Evolutionary conservation across 768 basidiomycete genomes (phyloP), one percentile per base, ranked within the genome.

Genomic region (Psilocybe sp.): DNA sequence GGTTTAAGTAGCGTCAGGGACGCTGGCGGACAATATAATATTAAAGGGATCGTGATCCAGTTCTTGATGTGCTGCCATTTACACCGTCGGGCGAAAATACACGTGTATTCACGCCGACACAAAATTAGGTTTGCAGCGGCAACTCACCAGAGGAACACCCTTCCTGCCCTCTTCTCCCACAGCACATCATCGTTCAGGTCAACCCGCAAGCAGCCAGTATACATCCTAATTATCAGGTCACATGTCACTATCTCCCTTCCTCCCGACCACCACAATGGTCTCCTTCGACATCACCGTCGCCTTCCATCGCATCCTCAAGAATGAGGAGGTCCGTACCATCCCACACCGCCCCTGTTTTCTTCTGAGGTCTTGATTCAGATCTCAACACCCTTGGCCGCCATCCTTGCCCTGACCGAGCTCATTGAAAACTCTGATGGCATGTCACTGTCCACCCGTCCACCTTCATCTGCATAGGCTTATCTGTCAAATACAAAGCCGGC

Each of bases 341-440:
- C 19, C 32, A 16, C 15, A 44, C 20, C 10, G 37, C 20, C 45
- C 13, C 42, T 40, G 15, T 42, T 14, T 33, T 14, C 7, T 38
- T 16, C 36, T 43, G 38, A 39, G 49, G 44, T 50, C 18, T 41
- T 51, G 32, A 40, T 46, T 37, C 60, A 92, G 89, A 80, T 90
- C 48, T 85, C 89, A 0, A 78, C 82, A 4, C 94, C 94, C 8
- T 74, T 96, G 16, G 95, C 93, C 15, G 95, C 95, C 13, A 92
- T 98, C 49, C 75, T 90, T 16, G 81, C 92, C 11, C 74, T 97
- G 42, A 87, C 92, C 2, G 82, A 94, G 62, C 73, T 93, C 32
- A 83, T 97, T 53, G 78, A 88, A 55, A 75, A 81, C 51, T 93
- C 92, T 20, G 77, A 84, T 67, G 89, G 91, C 89, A 64, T 59